Evolutionary conservation across 2,329 filamentous ascomycete species (phyloP), one percentile per base, ranked within the genome.

Genomic region (Aspergillus fischeri): DNA sequence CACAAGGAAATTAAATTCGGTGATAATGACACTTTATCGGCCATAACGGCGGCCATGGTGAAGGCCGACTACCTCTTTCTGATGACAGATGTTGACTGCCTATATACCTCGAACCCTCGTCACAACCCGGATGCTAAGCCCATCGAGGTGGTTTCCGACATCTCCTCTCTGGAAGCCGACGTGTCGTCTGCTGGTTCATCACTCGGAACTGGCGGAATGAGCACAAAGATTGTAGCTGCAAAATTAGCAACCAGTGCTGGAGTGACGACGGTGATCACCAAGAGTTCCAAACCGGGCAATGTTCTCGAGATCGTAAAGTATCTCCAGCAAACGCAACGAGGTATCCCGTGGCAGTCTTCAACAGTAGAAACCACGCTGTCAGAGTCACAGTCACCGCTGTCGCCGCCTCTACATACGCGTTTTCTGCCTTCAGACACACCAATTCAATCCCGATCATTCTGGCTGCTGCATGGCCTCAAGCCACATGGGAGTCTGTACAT

Each of bases 51-150:
- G 1, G 94, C 90, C 64, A 97, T 97, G 92, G 90, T 97, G 21
- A 91, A 96, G 68, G 94, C 94, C 52, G 92, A 99, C 70, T 91
- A 96, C 67, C 82, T 99, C 9, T 99, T 99, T 76, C 83, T 99
- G 62, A 97, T 99, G 94, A 99, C 94, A 1, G 94, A 99, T 70
- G 94, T 99, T 50, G 94, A 99, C 72, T 97, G 93, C 71, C 81
- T 99, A 11, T 99, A 99, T 74, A 92, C 96, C 75, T 94, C 93
- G 75, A 99, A 99, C 67, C 94, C 94, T 1, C 84, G 94, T 29
- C 87, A 86, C 1, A 81, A 96, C 67, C 86, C 91, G 0, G 89
- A 97, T 68, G 94, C 94, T 8, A 85, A 88, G 68, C 86, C 94
- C 0, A 97, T 99, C 58, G 89, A 95, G 69, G 89, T 97, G 1